Percentiles rank a stretch among this genome's conserved stretches.
Conservation (phyloP, 164 flowering plant species). For the Brasenia schreberi region DNA sequence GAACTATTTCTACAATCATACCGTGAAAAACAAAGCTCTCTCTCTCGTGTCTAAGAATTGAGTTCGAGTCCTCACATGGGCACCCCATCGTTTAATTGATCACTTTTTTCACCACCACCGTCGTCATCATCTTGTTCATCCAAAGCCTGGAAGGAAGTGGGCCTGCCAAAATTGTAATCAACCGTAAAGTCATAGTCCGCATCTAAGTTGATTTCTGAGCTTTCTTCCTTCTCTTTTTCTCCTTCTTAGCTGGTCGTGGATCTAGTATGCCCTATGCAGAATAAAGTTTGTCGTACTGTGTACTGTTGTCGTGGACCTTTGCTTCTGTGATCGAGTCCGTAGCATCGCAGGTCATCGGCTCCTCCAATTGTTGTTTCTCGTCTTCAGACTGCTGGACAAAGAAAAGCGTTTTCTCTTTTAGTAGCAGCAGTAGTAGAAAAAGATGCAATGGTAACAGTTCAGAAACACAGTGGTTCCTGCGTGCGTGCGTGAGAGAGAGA, state of each 20-base stretch:
- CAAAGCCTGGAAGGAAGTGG: slow-evolving; percentile 24
- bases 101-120: slow-evolving; percentile 5
- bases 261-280: slow-evolving; percentile 71
- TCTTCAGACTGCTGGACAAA: slow-evolving; percentile 4
- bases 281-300: slow-evolving; percentile 70
- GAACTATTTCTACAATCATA: too few relatives aligned
- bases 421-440: too few relatives aligned
- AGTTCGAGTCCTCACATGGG: slow-evolving; percentile 12
- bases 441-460: too few relatives aligned
- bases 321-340: slow-evolving; percentile 8
- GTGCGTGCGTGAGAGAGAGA: too few relatives aligned
- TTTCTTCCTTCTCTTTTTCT: slow-evolving; percentile 63
- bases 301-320: slow-evolving; percentile 21
- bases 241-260: slow-evolving; percentile 49
- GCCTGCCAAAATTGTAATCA: slow-evolving; percentile 34
- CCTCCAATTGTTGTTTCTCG: slow-evolving; percentile 20
- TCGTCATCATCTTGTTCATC: slow-evolving; percentile 11
- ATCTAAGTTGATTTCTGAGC: slow-evolving; percentile 15
- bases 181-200: slow-evolving; percentile 81
- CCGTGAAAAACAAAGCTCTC: background rate
- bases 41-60: slow-evolving; percentile 3
- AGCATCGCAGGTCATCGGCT: slow-evolving; percentile 30
- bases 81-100: slow-evolving; percentile 10
- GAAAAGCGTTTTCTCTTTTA: background rate
- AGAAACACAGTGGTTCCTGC: too few relatives aligned